Evolutionary conservation across 2,329 filamentous ascomycete genomes (phyloP).

Genomic region (Rutstroemia sydowiana): DNA sequence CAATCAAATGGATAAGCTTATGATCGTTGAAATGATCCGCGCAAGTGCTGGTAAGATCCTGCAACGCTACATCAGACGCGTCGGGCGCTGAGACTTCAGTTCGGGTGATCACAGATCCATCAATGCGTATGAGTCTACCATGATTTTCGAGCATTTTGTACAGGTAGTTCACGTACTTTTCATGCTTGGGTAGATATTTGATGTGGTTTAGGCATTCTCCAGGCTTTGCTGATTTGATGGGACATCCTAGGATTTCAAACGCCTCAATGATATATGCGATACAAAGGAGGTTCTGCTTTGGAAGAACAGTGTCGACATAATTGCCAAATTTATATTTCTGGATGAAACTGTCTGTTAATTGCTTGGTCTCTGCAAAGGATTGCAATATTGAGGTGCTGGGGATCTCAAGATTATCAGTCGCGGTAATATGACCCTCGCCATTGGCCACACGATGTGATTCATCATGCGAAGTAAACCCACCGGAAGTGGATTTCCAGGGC

Average conservation of each 20-base stretch:
- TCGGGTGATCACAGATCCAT: slow-evolving; percentile 13
- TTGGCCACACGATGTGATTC: no score
- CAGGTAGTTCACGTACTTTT: slow-evolving; percentile 24
- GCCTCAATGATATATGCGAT: slow-evolving; percentile 29
- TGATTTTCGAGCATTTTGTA: slow-evolving; percentile 27
- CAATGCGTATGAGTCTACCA: slow-evolving; percentile 15
- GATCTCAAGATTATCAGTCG: no score
- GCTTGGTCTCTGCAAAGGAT: no score
- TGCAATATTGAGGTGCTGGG: no score
- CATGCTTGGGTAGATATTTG: slow-evolving; percentile 21
- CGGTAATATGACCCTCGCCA: no score
- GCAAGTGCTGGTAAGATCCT: not conserved
- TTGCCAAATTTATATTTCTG: slow-evolving; percentile 11
- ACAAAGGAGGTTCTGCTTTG: slow-evolving; percentile 25
- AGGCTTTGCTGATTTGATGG: slow-evolving; percentile 15
- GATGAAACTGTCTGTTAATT: no score
- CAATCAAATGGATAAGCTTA: not conserved
- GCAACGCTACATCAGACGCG: not conserved
- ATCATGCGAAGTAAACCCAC: no score
- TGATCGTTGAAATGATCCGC: not conserved
- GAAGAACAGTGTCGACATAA: slow-evolving; percentile 26
- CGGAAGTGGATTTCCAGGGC: no score
- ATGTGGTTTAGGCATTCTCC: slow-evolving; percentile 22
- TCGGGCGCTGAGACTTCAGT: slow-evolving; percentile 11
- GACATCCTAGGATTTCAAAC: slow-evolving; percentile 27